Conservation (phyloP, 139 green algal species). For the Dunaliella sp. region DNA sequence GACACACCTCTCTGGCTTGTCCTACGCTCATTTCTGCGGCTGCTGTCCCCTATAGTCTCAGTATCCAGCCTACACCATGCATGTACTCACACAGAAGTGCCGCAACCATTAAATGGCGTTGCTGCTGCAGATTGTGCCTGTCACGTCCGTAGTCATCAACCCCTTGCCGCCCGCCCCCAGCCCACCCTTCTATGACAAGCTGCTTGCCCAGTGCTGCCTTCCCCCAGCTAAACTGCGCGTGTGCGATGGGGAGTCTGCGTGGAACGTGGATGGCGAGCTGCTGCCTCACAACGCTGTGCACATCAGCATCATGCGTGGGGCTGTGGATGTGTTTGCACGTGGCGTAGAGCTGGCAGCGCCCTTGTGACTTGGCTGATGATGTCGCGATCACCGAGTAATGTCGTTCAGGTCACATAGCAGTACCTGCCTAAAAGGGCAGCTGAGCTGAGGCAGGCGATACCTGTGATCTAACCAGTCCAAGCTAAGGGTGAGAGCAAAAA, state of each 20-base stretch:
- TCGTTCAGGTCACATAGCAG: no score
- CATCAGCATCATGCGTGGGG: not conserved
- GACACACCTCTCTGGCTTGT: no score
- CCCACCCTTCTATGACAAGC: not conserved
- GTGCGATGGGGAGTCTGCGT: slow-evolving; percentile 36
- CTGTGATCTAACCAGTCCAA: no score
- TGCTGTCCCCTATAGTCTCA: no score
- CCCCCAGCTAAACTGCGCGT: not conserved
- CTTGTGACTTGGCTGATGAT: not conserved
- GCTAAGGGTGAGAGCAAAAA: no score
- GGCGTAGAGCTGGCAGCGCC: slow-evolving; percentile 48
- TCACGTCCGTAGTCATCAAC: not conserved
- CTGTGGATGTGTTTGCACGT: slow-evolving; percentile 70
- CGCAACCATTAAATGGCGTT: no score
- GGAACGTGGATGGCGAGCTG: slow-evolving; percentile 85
- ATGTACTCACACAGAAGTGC: no score
- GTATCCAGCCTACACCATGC: no score
- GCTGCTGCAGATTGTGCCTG: not conserved
- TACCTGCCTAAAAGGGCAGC: no score
- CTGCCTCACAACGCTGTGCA: slow-evolving; percentile 42
- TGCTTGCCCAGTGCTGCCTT: not conserved
- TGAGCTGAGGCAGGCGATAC: no score
- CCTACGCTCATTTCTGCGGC: no score
- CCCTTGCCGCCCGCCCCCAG: not conserved
- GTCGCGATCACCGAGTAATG: not conserved